Conservation (phyloP, 1,284 basidiomycete species). For the Ceraceosorus guamensis region DNA sequence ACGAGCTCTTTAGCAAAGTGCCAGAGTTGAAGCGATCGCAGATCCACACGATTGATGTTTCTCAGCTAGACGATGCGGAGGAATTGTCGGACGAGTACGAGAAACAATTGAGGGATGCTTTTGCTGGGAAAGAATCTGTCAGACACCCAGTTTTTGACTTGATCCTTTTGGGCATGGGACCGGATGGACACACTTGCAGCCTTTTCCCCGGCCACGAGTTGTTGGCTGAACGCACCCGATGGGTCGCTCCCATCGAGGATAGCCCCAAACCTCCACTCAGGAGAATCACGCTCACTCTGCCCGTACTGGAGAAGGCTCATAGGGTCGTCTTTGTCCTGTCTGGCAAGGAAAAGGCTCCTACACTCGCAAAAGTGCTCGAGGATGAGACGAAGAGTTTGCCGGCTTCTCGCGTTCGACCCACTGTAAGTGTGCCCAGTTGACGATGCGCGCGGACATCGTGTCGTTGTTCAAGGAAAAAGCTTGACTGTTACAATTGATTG, state of each 20-base stretch:
- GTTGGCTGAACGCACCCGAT: constrained; percentile 74
- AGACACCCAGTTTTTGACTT: constrained; percentile 48
- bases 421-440: no score
- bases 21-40: constrained; percentile 65
- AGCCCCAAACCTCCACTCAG: constrained; percentile 86
- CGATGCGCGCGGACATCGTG: no score
- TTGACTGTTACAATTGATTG: no score
- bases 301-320: constrained; percentile 55
- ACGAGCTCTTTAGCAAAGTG: constrained; percentile 74
- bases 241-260: constrained; percentile 89
- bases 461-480: no score
- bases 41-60: constrained; percentile 75
- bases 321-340: constrained; percentile 79
- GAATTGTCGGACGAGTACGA: constrained; percentile 89
- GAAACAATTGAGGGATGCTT: constrained; percentile 77
- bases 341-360: constrained; percentile 72
- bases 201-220: constrained; percentile 88
- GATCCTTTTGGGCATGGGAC: constrained; percentile 48
- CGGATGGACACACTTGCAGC: constrained; percentile 89
- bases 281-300: constrained; percentile 58
- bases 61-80: constrained; percentile 61
- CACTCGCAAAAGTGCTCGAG: constrained; percentile 69
- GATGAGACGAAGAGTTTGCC: constrained; percentile 73
- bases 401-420: constrained; percentile 71
- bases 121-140: constrained; percentile 52